Base-by-base conservation (phyloP, 495 filamentous ascomycete species). In the Beverwykella pulmonaria region DNA sequence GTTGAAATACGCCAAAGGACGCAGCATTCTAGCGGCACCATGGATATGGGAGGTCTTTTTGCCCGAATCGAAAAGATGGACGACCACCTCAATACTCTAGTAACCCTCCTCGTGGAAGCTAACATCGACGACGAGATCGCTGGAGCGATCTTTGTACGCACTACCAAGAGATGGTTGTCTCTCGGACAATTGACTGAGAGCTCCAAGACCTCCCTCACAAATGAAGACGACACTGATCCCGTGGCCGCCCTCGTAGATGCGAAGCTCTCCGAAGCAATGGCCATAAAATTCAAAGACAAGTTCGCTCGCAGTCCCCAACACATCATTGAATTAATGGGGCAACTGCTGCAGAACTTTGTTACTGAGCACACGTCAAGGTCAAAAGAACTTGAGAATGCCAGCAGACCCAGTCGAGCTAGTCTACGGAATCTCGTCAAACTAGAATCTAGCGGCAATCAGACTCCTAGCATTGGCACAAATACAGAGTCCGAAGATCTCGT, bases 231-330 rank as follows among this genome's bases (percentile, higher is more conserved):
- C 34, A 14, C 78, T 3, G 73, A 80, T 14, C 73, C 80, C 15
- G 74, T 87, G 23, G 71, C 75, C 3, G 80, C 82, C 25, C 71
- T 93, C 1, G 74, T 83, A 23, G 82, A 86, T 64, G 82, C 87
- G 5, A 90, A 88, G 65, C 69, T 90, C 1, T 81, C 89, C 2
- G 84, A 90, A 69, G 83, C 83, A 53, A 81, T 93, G 73, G 85
- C 91, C 68, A 83, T 84, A 34, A 83, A 79, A 34, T 82, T 90
- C 69, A 84, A 88, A 30, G 85, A 88, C 22, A 87, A 86, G 59
- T 82, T 92, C n/a, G 84, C 87, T 32, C 81, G 79, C 32, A 82
- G 86, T 39, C 85, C 89, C 1, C 75, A 80, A 10, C 83, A 84
- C 59, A 80, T 89, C n/a, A 77, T 91, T 14, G 80, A 84, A 46